Evolutionary conservation across 306 rosid species (phyloP).

Genomic region (Vachellia pachyceras): DNA sequence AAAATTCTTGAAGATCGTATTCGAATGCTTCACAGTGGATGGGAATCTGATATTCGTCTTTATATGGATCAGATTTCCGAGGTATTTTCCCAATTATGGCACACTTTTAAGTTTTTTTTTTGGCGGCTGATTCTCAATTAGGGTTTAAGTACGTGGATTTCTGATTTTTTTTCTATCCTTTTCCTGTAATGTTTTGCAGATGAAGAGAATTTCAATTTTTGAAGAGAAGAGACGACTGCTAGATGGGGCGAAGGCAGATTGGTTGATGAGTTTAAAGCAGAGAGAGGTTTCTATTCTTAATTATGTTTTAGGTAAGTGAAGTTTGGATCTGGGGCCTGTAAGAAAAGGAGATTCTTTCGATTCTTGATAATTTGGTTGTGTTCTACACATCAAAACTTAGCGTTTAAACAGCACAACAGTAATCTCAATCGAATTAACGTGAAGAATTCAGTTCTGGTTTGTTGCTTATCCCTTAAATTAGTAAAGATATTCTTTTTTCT

Average conservation of each 20-base stretch:
- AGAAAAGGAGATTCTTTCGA: neutral
- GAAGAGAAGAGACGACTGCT: constrained; percentile 57
- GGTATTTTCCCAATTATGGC: constrained; percentile 41
- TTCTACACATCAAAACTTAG: constrained; percentile 9
- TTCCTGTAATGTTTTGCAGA: constrained; percentile 47
- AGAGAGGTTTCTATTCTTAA: constrained; percentile 52
- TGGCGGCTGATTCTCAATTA: constrained; percentile 12
- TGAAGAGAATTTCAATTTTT: constrained; percentile 46
- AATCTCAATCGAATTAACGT: neutral
- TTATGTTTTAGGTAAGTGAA: constrained; percentile 63
- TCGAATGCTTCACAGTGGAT: constrained; percentile 59
- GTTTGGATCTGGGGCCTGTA: constrained; percentile 4
- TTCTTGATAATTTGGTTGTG: constrained; percentile 29
- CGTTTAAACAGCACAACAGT: neutral
- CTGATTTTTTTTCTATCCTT: neutral
- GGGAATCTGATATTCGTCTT: constrained; percentile 60
- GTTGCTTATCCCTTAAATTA: neutral
- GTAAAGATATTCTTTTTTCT: neutral
- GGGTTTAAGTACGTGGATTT: constrained; percentile 34
- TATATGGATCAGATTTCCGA: constrained; percentile 51
- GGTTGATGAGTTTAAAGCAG: constrained; percentile 55
- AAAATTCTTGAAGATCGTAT: constrained; percentile 63
- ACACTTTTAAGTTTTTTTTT: neutral
- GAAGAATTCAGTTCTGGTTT: neutral
- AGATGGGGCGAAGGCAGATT: constrained; percentile 55